Evolutionary conservation across 2,329 filamentous ascomycete genomes (phyloP).

Genomic region (Dryadomyces quercivorus): DNA sequence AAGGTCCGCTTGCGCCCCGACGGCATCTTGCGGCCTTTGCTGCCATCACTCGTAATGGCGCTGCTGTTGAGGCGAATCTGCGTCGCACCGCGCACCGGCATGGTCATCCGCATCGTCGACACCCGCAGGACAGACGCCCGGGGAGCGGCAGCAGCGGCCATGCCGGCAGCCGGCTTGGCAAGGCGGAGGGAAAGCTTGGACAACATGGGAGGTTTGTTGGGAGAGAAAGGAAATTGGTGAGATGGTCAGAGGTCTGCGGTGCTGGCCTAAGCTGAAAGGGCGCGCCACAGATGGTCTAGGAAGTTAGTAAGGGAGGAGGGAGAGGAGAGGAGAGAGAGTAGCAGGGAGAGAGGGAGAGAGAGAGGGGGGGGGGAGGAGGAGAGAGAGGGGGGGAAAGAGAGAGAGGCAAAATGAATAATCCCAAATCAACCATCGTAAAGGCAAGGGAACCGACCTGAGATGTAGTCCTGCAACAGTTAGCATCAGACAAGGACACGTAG

Average conservation of each 20-base stretch:
- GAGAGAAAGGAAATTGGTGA: background rate
- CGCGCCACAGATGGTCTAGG: constrained; percentile 41
- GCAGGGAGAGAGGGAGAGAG: background rate
- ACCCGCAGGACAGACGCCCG: constrained; percentile 25
- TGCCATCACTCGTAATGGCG: constrained; percentile 46
- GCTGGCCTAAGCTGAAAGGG: constrained; percentile 30
- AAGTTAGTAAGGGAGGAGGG: background rate
- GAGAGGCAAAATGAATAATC: background rate
- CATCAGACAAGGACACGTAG: background rate
- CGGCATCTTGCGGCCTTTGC: constrained; percentile 58
- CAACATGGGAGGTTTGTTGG: constrained; percentile 34
- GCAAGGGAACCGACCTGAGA: background rate
- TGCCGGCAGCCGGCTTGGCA: constrained; percentile 29
- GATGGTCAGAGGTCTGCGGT: background rate
- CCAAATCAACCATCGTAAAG: background rate
- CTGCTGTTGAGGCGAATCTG: constrained; percentile 23
- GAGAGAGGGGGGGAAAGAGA: background rate
- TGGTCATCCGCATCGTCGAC: constrained; percentile 11
- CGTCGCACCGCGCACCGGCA: constrained; percentile 3
- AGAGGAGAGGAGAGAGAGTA: background rate
- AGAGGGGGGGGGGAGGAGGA: background rate
- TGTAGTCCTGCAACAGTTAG: constrained; percentile 1
- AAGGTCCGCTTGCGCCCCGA: constrained; percentile 44
- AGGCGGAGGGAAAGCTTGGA: constrained; percentile 40
- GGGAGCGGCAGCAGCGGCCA: constrained; percentile 16